Evolutionary conservation across 1,284 basidiomycete species (phyloP).

Genomic region (Marasmius tenuissimus): DNA sequence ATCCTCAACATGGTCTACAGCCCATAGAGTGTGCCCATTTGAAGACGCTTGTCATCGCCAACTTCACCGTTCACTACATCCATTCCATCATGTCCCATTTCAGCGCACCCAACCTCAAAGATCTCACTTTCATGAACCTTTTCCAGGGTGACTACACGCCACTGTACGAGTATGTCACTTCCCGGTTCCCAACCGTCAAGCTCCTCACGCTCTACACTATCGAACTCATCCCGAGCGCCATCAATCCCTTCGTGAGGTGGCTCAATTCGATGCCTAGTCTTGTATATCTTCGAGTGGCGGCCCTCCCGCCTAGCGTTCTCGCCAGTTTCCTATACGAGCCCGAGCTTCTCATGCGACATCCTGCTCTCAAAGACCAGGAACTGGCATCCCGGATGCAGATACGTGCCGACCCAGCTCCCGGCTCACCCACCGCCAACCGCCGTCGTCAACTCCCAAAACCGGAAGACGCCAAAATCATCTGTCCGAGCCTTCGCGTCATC

Average conservation of each 20-base stretch:
- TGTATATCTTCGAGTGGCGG: slow-evolving; percentile 46
- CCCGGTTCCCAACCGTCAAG: slow-evolving; percentile 44
- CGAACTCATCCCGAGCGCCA: slow-evolving; percentile 27
- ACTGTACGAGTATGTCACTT: slow-evolving; percentile 44
- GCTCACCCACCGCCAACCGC: neutral
- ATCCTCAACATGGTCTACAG: neutral
- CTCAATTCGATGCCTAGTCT: slow-evolving; percentile 54
- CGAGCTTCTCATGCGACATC: slow-evolving; percentile 17
- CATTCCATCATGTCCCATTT: slow-evolving; percentile 45
- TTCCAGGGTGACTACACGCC: slow-evolving; percentile 46
- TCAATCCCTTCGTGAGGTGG: slow-evolving; percentile 40
- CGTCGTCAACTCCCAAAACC: neutral
- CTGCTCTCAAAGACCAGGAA: neutral
- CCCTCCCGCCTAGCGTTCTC: slow-evolving; percentile 38
- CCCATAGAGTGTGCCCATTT: slow-evolving; percentile 33
- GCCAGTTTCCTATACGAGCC: slow-evolving; percentile 43
- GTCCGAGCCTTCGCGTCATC: slow-evolving; percentile 4
- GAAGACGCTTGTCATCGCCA: slow-evolving; percentile 51
- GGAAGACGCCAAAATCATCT: slow-evolving; percentile 1
- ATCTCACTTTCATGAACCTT: slow-evolving; percentile 54
- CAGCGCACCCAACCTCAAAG: slow-evolving; percentile 49
- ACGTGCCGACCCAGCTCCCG: neutral
- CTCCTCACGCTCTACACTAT: slow-evolving; percentile 49
- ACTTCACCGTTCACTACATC: slow-evolving; percentile 48
- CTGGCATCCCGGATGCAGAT: neutral